A percentile compares a stretch with the other conserved stretches of the same genome.
Evolutionary conservation across 2,329 filamentous ascomycete genomes (phyloP).

Genomic region (Pseudogymnoascus sp.): DNA sequence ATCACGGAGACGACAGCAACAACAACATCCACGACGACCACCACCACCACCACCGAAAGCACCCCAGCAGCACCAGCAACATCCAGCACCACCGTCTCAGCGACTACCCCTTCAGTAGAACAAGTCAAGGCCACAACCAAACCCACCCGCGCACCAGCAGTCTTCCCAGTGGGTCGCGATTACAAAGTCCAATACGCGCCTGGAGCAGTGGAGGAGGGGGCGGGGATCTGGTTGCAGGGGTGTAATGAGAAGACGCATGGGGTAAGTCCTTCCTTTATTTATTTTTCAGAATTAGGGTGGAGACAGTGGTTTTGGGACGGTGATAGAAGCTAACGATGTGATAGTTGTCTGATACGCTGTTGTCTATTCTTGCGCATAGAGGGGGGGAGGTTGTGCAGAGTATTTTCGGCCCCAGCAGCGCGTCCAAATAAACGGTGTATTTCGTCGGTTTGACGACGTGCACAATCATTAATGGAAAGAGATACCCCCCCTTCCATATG

Average conservation of each 20-base stretch:
- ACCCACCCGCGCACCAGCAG: not conserved
- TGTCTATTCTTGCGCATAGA: slow-evolving; percentile 68
- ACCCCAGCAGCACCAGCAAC: not conserved
- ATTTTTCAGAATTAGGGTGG: no score
- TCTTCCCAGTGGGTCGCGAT: slow-evolving; percentile 63
- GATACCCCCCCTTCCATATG: no score
- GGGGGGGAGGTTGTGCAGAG: slow-evolving; percentile 71
- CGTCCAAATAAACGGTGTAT: not conserved
- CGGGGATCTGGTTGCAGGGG: slow-evolving; percentile 86
- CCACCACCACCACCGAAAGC: not conserved
- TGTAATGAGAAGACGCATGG: slow-evolving; percentile 91
- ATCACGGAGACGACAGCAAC: not conserved
- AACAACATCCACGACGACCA: no score
- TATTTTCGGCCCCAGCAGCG: slow-evolving; percentile 48
- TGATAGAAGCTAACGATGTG: no score
- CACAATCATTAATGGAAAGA: no score
- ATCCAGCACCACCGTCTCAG: no score
- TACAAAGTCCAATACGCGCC: slow-evolving; percentile 68
- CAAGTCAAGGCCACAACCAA: not conserved
- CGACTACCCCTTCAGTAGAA: not conserved
- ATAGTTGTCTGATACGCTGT: slow-evolving; percentile 70
- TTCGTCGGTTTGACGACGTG: no score
- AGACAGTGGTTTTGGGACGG: no score
- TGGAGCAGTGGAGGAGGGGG: slow-evolving; percentile 57
- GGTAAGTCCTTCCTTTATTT: no score